phyloP scores from a whole-genome alignment of 176 grass and related monocot genomes.

The Hsuehochloa calcarea region DNA sequence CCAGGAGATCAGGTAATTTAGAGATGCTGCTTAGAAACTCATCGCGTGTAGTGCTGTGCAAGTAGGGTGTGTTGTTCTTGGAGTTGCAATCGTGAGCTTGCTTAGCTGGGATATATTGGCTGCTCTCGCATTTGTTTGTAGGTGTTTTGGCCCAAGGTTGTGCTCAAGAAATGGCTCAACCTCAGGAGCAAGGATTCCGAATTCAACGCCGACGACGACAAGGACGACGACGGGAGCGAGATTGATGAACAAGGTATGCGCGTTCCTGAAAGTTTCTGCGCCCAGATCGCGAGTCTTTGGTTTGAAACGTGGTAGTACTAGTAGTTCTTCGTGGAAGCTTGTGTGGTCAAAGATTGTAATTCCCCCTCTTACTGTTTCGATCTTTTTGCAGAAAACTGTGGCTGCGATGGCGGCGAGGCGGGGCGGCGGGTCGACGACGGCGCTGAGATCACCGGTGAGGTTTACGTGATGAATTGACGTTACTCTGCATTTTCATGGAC shows the following conservation, averaged over 20 bases:
- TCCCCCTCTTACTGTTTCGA: neutral
- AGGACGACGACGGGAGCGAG: constrained; percentile 44
- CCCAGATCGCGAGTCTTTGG: neutral
- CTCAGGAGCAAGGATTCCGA: constrained; percentile 52
- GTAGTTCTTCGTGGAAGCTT: neutral
- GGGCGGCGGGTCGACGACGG: neutral
- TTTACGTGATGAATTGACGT: neutral
- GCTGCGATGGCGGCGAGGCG: constrained; percentile 4
- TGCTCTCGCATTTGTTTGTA: constrained; percentile 15
- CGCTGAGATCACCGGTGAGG: constrained; percentile 28
- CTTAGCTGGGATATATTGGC: neutral
- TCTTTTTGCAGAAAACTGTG: constrained; percentile 43
- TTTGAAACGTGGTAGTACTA: no score
- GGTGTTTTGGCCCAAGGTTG: constrained; percentile 75
- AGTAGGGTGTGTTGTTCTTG: neutral
- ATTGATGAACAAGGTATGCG: constrained; percentile 35
- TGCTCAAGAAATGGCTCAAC: constrained; percentile 98
- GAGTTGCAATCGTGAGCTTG: neutral
- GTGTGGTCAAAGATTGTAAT: neutral
- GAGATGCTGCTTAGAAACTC: neutral
- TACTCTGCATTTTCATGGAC: neutral
- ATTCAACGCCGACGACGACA: constrained; percentile 69
- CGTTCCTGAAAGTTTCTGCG: neutral
- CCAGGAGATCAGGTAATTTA: constrained; percentile 47
- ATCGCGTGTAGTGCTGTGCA: neutral